Evolutionary conservation across 345 rosid species (phyloP), one percentile per base, ranked within the genome.

Genomic region (Populus euphratica): DNA sequence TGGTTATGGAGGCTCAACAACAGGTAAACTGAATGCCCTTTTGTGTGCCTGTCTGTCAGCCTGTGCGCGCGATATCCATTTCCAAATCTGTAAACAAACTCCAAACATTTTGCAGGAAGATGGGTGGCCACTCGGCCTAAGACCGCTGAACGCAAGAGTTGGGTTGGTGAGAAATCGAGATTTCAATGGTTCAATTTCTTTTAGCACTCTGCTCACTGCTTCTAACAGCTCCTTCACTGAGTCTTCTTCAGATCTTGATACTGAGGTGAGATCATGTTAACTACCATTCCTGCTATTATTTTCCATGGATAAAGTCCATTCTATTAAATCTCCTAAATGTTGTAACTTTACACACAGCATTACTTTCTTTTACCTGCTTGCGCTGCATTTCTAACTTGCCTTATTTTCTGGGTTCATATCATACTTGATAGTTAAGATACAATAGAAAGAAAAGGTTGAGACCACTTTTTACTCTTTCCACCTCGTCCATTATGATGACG

Each of bases 111-210:
- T 79, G 78, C 87, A 91, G 91, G 95, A 90, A 71, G 91, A 89
- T 72, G 98, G 97, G 44, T 94, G 98, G 98, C 98, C 98, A 17
- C 88, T 92, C 74, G 95, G 97, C 61, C 78, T 94, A 31, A 85
- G 89, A 61, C 95, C 92, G 49, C 81, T 90, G 69, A 94, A 86
- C 86, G 92, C 92, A 74, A 89, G 95, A 85, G 87, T 89, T 66
- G 93, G 91, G 85, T 83, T 89, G 78, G 85, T 78, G 67, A 88
- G 88, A 83, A 87, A 81, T 70, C 79, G 86, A 20, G 84, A 86
- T 47, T 69, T 84, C 62, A 82, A 87, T 52, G 95, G 91, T 47
- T 93, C 98, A 16, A 77, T 89, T 75, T 92, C 98, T 49, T 93
- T 87, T 80, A 86, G 79, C 73, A 90, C 98, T 80, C 66, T 89